These are phyloP conservation scores for Cephaloascus albidus DNA, from an alignment of 805 yeast species.

Conservation along the genomic window DNA sequence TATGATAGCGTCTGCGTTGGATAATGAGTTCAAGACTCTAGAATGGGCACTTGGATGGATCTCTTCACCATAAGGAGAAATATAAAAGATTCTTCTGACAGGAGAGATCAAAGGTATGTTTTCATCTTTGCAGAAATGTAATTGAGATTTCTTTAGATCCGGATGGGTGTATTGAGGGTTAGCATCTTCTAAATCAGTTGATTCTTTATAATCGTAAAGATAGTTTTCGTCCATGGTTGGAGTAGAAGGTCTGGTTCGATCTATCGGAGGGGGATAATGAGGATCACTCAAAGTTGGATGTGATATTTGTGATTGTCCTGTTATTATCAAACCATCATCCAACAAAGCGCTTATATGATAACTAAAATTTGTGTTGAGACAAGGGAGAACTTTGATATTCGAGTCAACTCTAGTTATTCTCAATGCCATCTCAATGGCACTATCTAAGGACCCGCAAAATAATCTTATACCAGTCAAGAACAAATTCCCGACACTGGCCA, in stretches of 20 bases:
- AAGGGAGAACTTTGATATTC: constrained; percentile 56
- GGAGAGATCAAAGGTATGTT: constrained; percentile 64
- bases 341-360: constrained; percentile 78
- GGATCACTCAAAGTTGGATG: constrained; percentile 47
- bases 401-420: constrained; percentile 54
- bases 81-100: constrained; percentile 63
- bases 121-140: constrained; percentile 57
- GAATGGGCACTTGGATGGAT: constrained; percentile 66
- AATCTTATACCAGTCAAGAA: constrained; percentile 74
- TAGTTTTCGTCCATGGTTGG: constrained; percentile 1
- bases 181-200: constrained; percentile 45
- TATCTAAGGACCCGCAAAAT: constrained; percentile 76
- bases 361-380: constrained; percentile 75
- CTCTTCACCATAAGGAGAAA: constrained; percentile 84
- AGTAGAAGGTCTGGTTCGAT: constrained; percentile 5
- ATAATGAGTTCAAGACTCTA: constrained; percentile 43
- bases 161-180: constrained; percentile 72
- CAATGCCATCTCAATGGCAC: constrained; percentile 69
- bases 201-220: constrained; percentile 10
- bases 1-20: constrained; percentile 44
- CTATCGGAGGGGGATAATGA: constrained; percentile 16
- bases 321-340: constrained; percentile 59
- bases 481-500: constrained; percentile 81
- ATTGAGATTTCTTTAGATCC: constrained; percentile 62
- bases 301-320: constrained; percentile 90